Evolutionary conservation across 129 eudicot genomes (phyloP).

Genomic region (Chrysanthemum makinoi): DNA sequence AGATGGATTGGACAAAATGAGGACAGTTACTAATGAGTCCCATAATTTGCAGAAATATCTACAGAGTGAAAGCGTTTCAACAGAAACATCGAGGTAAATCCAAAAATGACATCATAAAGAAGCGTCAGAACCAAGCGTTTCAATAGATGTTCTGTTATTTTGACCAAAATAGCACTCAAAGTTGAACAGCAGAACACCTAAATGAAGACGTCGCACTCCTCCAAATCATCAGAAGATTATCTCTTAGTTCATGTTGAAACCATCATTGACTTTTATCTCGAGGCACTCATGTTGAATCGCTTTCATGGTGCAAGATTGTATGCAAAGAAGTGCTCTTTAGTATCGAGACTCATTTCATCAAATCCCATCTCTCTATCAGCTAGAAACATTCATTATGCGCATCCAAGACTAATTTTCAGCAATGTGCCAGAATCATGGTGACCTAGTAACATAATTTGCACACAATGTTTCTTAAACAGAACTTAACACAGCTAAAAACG

Average conservation of each 20-base stretch:
- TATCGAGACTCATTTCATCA: slow-evolving; percentile 37
- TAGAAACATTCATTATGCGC: not conserved
- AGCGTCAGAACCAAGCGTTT: too few species aligned
- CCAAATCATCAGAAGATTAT: not conserved
- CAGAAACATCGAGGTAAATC: not conserved
- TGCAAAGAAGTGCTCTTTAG: slow-evolving; percentile 40
- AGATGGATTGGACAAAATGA: too few species aligned
- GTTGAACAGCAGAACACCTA: not conserved
- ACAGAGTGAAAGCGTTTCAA: too few species aligned
- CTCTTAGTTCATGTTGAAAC: slow-evolving; percentile 26
- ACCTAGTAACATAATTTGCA: not conserved
- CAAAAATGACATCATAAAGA: too few species aligned
- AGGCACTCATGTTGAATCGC: slow-evolving; percentile 49
- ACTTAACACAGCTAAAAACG: not conserved
- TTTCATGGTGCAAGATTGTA: slow-evolving; percentile 41
- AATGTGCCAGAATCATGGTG: not conserved
- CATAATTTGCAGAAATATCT: too few species aligned
- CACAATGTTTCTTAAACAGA: slow-evolving; percentile 11
- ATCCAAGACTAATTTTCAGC: slow-evolving; percentile 25
- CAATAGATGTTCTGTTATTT: too few species aligned
- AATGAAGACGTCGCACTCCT: not conserved
- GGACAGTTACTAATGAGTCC: too few species aligned
- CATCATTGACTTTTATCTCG: slow-evolving; percentile 33
- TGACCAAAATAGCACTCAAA: not conserved
- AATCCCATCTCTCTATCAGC: slow-evolving; percentile 34